Evolutionary conservation across 306 rosid genomes (phyloP).

Genomic region (Casuarina cunninghamiana): DNA sequence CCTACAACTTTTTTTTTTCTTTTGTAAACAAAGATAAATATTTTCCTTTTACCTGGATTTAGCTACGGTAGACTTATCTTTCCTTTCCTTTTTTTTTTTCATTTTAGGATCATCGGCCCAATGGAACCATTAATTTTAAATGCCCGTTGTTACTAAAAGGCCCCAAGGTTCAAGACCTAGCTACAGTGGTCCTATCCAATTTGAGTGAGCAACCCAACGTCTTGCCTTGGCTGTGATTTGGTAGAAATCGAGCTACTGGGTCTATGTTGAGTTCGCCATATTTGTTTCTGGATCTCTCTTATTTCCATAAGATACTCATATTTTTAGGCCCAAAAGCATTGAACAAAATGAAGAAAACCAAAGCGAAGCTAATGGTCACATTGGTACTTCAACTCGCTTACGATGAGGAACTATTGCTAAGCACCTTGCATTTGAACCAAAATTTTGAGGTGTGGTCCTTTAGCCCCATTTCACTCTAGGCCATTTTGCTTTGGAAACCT

Average conservation of each 20-base stretch:
- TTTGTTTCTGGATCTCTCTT: background rate
- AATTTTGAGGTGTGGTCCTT: constrained; percentile 21
- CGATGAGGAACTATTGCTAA: constrained; percentile 27
- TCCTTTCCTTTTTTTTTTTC: no score
- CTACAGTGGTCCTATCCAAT: background rate
- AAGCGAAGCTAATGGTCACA: background rate
- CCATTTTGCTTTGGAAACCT: constrained; percentile 35
- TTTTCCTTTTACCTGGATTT: no score
- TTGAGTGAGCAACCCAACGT: background rate
- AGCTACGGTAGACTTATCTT: no score
- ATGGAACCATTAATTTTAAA: no score
- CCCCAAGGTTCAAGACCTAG: background rate
- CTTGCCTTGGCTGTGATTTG: background rate
- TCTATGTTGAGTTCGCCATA: background rate
- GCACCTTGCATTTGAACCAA: constrained; percentile 20
- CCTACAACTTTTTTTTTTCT: no score
- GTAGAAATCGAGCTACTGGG: background rate
- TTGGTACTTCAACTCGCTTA: background rate
- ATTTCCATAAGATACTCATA: background rate
- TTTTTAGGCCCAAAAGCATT: background rate
- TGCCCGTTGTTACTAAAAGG: no score
- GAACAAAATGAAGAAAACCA: background rate
- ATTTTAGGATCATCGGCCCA: no score
- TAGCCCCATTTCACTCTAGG: constrained; percentile 20
- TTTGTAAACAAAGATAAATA: no score